Conservation (phyloP, 2,329 filamentous ascomycete species). For the Neospermospora avenae region DNA sequence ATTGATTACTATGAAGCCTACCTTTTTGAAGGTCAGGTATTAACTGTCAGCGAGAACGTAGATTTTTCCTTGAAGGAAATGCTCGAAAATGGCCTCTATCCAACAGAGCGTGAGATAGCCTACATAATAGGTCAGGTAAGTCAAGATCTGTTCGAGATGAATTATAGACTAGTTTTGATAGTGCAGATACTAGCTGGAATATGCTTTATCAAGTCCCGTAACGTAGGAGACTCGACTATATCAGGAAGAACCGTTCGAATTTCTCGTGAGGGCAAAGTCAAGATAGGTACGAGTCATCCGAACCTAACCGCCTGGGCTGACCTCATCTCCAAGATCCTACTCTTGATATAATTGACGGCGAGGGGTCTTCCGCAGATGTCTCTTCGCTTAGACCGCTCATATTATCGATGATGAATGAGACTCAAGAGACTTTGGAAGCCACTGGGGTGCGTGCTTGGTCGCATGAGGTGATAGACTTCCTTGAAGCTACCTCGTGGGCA, state of each 20-base stretch:
- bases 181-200: not conserved
- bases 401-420: not conserved
- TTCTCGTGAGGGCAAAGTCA: not conserved
- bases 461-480: not conserved
- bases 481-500: not conserved
- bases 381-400: not conserved
- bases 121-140: not conserved
- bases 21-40: not conserved
- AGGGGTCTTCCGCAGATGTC: not conserved
- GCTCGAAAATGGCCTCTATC: not conserved
- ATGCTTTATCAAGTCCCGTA: not conserved
- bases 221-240: not conserved
- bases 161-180: not conserved
- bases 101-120: not conserved
- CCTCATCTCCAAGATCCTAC: not conserved
- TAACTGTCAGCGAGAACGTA: not conserved
- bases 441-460: not conserved
- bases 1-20: not conserved
- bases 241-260: not conserved
- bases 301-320: not conserved
- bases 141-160: not conserved
- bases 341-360: not conserved
- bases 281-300: not conserved
- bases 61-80: not conserved
- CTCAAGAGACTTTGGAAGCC: not conserved